Evolutionary conservation across 1,284 basidiomycete genomes (phyloP).

Genomic region (Ustilago sp.): DNA sequence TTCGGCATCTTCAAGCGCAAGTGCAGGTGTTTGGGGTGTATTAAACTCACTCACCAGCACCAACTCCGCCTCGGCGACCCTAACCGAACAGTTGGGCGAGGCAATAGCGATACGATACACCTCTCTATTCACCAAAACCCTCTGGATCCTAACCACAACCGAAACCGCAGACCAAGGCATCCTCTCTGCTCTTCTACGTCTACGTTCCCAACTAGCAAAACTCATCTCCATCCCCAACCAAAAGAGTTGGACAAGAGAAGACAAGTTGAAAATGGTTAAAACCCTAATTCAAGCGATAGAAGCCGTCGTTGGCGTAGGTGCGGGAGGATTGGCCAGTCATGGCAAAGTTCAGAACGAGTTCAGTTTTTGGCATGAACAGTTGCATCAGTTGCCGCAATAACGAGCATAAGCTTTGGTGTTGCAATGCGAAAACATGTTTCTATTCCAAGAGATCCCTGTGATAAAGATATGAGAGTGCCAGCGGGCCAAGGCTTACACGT

Average conservation of each 20-base stretch:
- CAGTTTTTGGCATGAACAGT: slow-evolving; percentile 37
- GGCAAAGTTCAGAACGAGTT: slow-evolving; percentile 45
- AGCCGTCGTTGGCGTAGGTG: neutral
- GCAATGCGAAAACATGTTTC: neutral
- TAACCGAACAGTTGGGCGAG: neutral
- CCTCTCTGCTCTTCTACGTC: slow-evolving; percentile 13
- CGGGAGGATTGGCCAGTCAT: slow-evolving; percentile 5
- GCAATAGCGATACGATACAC: slow-evolving; percentile 31
- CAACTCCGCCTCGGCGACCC: neutral
- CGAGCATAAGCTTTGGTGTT: neutral
- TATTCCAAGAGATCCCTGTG: neutral
- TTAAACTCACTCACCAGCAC: slow-evolving; percentile 9
- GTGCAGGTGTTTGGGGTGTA: slow-evolving; percentile 8
- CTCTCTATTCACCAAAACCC: slow-evolving; percentile 32
- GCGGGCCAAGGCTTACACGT: neutral
- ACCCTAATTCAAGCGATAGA: neutral
- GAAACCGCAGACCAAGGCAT: slow-evolving; percentile 22
- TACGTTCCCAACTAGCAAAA: slow-evolving; percentile 21
- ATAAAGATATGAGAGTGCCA: neutral
- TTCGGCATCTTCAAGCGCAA: neutral
- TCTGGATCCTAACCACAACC: slow-evolving; percentile 18
- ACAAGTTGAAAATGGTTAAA: slow-evolving; percentile 4
- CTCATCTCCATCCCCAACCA: slow-evolving; percentile 2
- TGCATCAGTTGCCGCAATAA: neutral
- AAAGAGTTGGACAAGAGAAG: neutral